Evolutionary conservation across 2,329 filamentous ascomycete genomes (phyloP).

Genomic region (Trichoderma polysporum): DNA sequence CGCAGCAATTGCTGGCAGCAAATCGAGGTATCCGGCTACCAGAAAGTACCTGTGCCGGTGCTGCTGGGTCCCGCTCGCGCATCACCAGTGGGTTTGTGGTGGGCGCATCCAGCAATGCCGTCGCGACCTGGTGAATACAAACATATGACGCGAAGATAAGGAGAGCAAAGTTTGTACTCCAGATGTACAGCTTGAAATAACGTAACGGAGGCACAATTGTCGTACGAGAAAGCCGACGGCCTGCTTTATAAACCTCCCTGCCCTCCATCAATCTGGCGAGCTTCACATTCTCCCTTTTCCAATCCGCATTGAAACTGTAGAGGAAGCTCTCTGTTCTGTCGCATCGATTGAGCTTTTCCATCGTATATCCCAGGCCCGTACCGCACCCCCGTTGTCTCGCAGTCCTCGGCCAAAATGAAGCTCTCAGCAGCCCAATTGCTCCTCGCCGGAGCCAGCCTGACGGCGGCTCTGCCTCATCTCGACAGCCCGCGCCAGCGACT

Average conservation of each 20-base stretch:
- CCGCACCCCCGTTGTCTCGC: not conserved
- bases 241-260: constrained; percentile 6
- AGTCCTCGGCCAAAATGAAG: constrained; percentile 28
- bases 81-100: not conserved
- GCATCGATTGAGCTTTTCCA: not conserved
- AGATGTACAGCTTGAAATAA: not conserved
- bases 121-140: constrained; percentile 3
- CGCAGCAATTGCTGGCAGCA: not conserved
- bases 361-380: not conserved
- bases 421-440: constrained; percentile 30
- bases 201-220: constrained; percentile 14
- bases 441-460: constrained; percentile 28
- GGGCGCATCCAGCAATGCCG: not conserved
- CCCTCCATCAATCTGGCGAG: not conserved
- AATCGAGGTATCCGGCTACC: not conserved
- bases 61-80: constrained; percentile 2
- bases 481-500: constrained; percentile 58
- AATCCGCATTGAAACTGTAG: not conserved
- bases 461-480: constrained; percentile 33
- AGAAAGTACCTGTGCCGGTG: not conserved
- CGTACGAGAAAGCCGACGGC: not conserved
- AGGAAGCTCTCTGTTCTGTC: not conserved
- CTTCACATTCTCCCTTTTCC: not conserved
- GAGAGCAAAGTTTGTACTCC: not conserved
- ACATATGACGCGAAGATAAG: not conserved